Evolutionary conservation across 2,329 filamentous ascomycete species (phyloP).

Genomic region (Cladobotryum protrusum): DNA sequence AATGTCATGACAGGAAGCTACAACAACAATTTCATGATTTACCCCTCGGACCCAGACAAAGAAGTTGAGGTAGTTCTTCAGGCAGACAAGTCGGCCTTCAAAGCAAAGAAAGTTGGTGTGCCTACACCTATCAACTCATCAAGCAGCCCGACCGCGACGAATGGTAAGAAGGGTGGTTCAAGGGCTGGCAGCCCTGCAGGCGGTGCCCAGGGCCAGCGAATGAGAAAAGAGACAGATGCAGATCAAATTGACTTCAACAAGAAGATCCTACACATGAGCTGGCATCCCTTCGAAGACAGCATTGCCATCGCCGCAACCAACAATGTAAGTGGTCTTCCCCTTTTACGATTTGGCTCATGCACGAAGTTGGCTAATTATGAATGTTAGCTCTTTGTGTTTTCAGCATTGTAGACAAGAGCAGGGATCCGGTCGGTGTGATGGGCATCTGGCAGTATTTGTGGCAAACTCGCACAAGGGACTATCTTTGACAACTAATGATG

Average conservation of each 20-base stretch:
- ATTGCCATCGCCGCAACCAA: conserved; percentile 99
- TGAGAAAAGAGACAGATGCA: conserved; percentile 98
- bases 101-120: conserved; percentile 98
- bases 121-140: conserved; percentile 91
- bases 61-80: conserved; percentile 96
- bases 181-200: conserved; percentile 82
- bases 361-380: conserved; percentile 18
- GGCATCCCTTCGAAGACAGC: conserved; percentile 99
- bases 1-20: conserved; percentile 99
- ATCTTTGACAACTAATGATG: not conserved
- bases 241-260: conserved; percentile 99
- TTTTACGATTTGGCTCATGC: not conserved
- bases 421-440: conserved; percentile 6
- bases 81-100: conserved; percentile 98
- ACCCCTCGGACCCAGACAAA: conserved; percentile 90
- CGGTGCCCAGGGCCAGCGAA: conserved; percentile 74
- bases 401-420: conserved; percentile 52
- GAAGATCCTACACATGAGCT: conserved; percentile 99
- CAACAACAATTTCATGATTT: conserved; percentile 99
- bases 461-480: not conserved
- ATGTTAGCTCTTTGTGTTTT: conserved; percentile 68
- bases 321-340: conserved; percentile 64
- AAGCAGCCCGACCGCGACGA: conserved; percentile 60
- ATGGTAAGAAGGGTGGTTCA: conserved; percentile 82
- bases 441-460: not conserved